Percentiles rank a stretch among this genome's conserved stretches.
These are phyloP conservation scores for Calycina herbarum DNA, from an alignment of 2,329 filamentous ascomycete species.

Conservation along the genomic window DNA sequence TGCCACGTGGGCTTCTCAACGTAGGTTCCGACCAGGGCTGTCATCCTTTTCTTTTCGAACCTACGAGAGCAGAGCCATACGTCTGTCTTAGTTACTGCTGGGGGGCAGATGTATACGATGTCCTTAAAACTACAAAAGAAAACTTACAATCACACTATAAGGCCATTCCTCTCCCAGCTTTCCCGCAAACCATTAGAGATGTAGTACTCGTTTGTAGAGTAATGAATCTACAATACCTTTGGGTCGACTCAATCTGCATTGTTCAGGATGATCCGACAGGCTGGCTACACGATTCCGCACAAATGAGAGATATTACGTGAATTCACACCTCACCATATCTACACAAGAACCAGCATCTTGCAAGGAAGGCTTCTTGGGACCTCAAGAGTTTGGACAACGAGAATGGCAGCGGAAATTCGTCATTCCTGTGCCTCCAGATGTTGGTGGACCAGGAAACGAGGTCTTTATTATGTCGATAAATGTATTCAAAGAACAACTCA, in stretches of 20 bases:
- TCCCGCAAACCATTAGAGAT: background rate
- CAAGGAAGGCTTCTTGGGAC: conserved; percentile 10
- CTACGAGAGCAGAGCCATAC: conserved; percentile 1
- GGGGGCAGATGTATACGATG: conserved; percentile 4
- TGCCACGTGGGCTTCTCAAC: conserved; percentile 12
- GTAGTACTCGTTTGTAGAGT: background rate
- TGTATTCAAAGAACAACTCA: background rate
- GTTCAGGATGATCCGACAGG: conserved; percentile 32
- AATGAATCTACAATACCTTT: conserved; percentile 19
- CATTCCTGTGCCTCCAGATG: background rate
- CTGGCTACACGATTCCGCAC: conserved; percentile 25
- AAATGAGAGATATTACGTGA: conserved; percentile 32
- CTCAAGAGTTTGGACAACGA: conserved; percentile 1
- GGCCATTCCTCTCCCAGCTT: background rate
- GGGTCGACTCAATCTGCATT: conserved; percentile 24
- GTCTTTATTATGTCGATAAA: conserved; percentile 1
- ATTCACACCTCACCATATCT: conserved; percentile 27
- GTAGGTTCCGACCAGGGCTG: conserved; percentile 6
- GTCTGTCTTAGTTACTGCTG: conserved; percentile 18
- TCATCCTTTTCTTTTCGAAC: conserved; percentile 12
- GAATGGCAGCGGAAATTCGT: conserved; percentile 9
- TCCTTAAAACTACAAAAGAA: conserved; percentile 10
- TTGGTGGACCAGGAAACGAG: conserved; percentile 7
- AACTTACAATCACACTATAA: conserved; percentile 5
- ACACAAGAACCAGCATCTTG: conserved; percentile 15